Percentiles rank a stretch among this genome's conserved stretches.
Conservation (phyloP, 2,329 filamentous ascomycete species). For the Verticillium longisporum region DNA sequence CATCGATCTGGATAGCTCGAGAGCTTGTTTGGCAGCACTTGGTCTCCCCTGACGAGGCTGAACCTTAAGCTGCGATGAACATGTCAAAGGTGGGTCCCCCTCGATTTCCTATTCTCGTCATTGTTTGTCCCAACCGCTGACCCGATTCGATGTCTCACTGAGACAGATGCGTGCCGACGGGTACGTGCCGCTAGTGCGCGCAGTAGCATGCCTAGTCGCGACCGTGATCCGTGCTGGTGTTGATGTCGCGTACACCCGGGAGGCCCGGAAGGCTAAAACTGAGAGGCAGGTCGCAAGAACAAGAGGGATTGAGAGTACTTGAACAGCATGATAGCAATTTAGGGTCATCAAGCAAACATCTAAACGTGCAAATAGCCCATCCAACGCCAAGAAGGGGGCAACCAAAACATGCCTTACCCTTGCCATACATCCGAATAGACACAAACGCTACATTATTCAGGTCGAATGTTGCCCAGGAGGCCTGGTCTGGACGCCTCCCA, state of each 20-base stretch:
- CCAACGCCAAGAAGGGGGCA: background rate
- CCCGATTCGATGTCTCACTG: background rate
- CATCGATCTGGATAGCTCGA: background rate
- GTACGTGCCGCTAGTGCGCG: background rate
- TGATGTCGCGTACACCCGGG: background rate
- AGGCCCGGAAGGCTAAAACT: background rate
- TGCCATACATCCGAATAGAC: background rate
- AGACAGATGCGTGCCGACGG: background rate
- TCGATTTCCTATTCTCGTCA: background rate
- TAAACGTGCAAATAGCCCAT: background rate
- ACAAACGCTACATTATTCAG: background rate
- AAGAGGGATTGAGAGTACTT: background rate
- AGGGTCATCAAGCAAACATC: background rate
- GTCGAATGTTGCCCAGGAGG: background rate
- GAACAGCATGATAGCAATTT: background rate
- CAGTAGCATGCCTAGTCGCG: background rate
- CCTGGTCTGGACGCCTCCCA: conserved; percentile 23
- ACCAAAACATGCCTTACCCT: background rate
- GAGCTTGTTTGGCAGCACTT: background rate
- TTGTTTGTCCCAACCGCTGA: background rate
- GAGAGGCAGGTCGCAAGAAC: background rate
- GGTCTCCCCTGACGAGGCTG: background rate
- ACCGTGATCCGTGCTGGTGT: background rate
- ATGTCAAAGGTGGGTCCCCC: background rate
- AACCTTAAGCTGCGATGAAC: background rate